phyloP scores from a whole-genome alignment of 106 monocot genomes.

The Vanilla planifolia region DNA sequence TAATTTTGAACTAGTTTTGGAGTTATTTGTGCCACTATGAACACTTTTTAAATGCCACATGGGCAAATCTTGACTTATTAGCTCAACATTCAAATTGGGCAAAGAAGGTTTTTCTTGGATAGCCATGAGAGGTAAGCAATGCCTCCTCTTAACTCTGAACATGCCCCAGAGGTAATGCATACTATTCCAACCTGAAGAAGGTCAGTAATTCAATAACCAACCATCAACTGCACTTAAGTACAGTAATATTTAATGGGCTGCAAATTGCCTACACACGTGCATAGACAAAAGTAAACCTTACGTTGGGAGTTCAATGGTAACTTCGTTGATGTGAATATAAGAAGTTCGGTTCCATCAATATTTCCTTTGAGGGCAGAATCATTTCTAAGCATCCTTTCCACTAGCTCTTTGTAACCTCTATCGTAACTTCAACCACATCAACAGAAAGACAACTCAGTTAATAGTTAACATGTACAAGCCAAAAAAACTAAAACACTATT shows the following conservation, averaged over 20 bases:
- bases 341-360: conserved; percentile 55
- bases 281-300: conserved; percentile 21
- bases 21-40: conserved; percentile 11
- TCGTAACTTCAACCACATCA: conserved; percentile 45
- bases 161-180: conserved; percentile 77
- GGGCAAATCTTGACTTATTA: conserved; percentile 6
- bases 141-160: conserved; percentile 36
- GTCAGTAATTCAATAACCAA: background rate
- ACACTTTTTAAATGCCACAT: background rate
- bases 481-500: background rate
- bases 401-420: conserved; percentile 44
- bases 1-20: conserved; percentile 2
- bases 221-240: background rate
- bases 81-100: conserved; percentile 10
- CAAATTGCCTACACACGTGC: background rate
- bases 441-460: conserved; percentile 11
- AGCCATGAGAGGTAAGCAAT: conserved; percentile 5
- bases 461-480: background rate
- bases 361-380: conserved; percentile 68
- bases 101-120: conserved; percentile 3
- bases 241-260: too few relatives aligned
- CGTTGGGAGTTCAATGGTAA: conserved; percentile 58
- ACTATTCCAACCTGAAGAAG: conserved; percentile 70
- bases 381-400: conserved; percentile 50
- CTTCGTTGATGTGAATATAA: conserved; percentile 69